A percentile compares a stretch with the other conserved stretches of the same genome.
phyloP scores from a whole-genome alignment of 1,139 yeast species.

The Suhomyces coccinellae region DNA sequence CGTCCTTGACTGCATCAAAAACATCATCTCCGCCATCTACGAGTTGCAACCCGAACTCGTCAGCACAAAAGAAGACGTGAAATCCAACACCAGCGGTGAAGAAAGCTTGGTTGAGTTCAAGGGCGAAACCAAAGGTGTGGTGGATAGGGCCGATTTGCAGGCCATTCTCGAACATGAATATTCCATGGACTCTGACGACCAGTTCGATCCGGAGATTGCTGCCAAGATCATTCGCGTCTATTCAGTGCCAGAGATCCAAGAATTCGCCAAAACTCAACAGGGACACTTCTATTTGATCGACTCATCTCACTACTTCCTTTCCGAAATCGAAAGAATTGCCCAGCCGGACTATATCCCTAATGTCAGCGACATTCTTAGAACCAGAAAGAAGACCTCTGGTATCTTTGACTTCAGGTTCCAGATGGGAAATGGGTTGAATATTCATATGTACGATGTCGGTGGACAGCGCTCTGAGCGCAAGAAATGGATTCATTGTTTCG shows the following conservation, averaged over 20 bases:
- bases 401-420: conserved; percentile 80
- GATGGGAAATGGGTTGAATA: conserved; percentile 68
- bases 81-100: conserved; percentile 13
- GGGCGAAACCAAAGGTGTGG: conserved; percentile 19
- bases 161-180: conserved; percentile 49
- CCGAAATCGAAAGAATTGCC: conserved; percentile 64
- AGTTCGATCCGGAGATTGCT: conserved; percentile 48
- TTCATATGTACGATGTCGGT: conserved; percentile 90
- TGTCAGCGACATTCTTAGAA: conserved; percentile 75
- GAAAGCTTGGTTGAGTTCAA: conserved; percentile 16
- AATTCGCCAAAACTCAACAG: conserved; percentile 58
- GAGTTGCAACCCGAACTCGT: conserved; percentile 53
- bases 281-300: conserved; percentile 84
- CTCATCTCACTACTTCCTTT: conserved; percentile 79
- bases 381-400: conserved; percentile 92
- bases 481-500: conserved; percentile 95
- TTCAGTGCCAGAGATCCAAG: conserved; percentile 54
- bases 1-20: conserved; percentile 64
- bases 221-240: conserved; percentile 51
- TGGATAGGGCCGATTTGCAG: conserved; percentile 45
- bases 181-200: conserved; percentile 48
- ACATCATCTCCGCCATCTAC: conserved; percentile 56
- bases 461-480: conserved; percentile 93
- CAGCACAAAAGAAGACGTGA: conserved; percentile 24
- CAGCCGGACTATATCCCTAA: conserved; percentile 65